Base-by-base conservation (phyloP, 2,329 filamentous ascomycete species). In the Nannizziopsis arthrosporioides region DNA sequence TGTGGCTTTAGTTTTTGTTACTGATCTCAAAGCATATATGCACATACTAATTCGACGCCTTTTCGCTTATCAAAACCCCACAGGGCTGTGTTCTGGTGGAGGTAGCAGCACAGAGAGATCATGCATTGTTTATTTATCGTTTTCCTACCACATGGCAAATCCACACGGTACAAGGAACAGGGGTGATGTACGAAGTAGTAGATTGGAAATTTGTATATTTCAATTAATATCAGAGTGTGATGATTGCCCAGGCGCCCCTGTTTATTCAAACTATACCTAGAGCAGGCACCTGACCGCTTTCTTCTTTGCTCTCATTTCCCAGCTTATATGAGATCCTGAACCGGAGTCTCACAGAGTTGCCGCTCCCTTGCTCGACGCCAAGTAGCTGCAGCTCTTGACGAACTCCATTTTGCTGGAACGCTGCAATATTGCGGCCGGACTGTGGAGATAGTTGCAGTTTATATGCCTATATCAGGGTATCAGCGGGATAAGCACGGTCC, bases 271-370 rank as follows among this genome's bases (percentile, higher is more conserved):
- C 77, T 59, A 95, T 76, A 37, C 81, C 82, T 60, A 95, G 77
- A 53, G 85, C 80, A 9, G 84, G 72, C 56, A 96, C 82, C 68
- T 90, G 85, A 4, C 90, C 90, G 70, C 83, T 86, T 68, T 95
- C 87, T 51, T 83, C 82, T 62, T 79, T 82, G 52, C 64, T 61
- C 54, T 73, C 62, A 2, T 68, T 73, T 2, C 78, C 83, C 10
- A 92, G 63, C 59, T 77, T 79, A 67, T 95, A 96, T 4, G 82
- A 79, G 19, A 85, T 80, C 58, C 86, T 85, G 85, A 89, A 98
- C 53, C 92, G 75, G 68, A 98, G 78, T 69, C 93, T 94, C 52
- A 93, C 81, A n/a, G 73, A 76, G 49, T 79, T 80, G 1, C 92
- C 92, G 60, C 83, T 85, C 38, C 78, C 73, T 53, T 69, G 70